phyloP scores from a whole-genome alignment of 2,329 filamentous ascomycete genomes.

The Fusarium sp. region DNA sequence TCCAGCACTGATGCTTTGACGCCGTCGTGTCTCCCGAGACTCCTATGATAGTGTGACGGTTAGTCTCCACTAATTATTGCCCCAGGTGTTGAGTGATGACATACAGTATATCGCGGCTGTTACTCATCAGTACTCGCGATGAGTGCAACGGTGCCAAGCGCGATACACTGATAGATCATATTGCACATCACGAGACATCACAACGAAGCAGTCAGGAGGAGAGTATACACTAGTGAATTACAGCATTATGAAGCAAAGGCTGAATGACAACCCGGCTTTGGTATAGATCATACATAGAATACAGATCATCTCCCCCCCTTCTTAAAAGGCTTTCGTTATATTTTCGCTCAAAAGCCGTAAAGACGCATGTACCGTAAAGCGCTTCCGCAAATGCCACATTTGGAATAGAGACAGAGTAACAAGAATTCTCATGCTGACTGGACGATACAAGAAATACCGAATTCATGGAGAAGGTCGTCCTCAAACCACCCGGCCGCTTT shows the following conservation, averaged over 20 bases:
- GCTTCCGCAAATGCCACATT: conserved; percentile 35
- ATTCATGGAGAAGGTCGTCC: conserved; percentile 34
- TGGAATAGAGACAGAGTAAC: conserved; percentile 32
- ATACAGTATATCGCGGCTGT: background rate
- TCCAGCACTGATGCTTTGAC: conserved; percentile 5
- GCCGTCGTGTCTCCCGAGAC: background rate
- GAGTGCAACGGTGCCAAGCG: too few relatives aligned
- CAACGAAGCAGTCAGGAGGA: background rate
- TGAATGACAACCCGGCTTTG: conserved; percentile 51
- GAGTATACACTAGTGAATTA: conserved; percentile 62
- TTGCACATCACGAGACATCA: background rate
- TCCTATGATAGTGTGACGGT: background rate
- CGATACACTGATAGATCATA: background rate
- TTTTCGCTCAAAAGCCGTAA: conserved; percentile 27
- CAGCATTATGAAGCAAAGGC: conserved; percentile 60
- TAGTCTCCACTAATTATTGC: background rate
- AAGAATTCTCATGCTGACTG: conserved; percentile 25
- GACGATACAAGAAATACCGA: conserved; percentile 6
- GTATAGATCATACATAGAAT: conserved; percentile 44
- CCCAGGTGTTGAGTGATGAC: background rate
- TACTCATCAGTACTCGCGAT: background rate
- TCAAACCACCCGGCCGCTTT: conserved; percentile 24
- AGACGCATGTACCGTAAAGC: conserved; percentile 32
- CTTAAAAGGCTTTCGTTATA: conserved; percentile 20
- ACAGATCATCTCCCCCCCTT: conserved; percentile 33